phyloP scores from a whole-genome alignment of 495 filamentous ascomycete genomes.

The Neurospora cerealis region DNA sequence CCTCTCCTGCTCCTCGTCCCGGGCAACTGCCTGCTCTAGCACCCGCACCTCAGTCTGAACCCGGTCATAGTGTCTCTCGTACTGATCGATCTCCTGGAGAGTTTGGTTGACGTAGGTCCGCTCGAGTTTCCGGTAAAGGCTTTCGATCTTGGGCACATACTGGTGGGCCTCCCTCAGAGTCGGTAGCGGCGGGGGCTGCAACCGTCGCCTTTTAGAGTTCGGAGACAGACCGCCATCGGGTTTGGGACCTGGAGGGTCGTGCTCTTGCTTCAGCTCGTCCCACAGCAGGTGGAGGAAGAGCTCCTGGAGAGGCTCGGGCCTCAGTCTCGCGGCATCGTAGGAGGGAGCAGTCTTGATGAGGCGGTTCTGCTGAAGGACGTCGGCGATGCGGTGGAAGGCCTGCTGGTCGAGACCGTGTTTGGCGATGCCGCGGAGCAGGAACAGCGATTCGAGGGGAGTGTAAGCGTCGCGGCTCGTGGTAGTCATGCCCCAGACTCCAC shows the following conservation, averaged over 20 bases:
- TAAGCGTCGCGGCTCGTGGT: slow-evolving; percentile 45
- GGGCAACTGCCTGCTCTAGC: slow-evolving; percentile 37
- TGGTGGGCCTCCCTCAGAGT: slow-evolving; percentile 54
- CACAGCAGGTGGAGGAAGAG: slow-evolving; percentile 66
- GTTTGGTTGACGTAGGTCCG: slow-evolving; percentile 58
- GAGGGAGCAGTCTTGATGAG: slow-evolving; percentile 55
- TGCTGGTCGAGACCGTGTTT: slow-evolving; percentile 51
- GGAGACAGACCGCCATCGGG: slow-evolving; percentile 32
- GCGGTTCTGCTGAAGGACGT: slow-evolving; percentile 58
- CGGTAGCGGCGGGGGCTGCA: slow-evolving; percentile 51
- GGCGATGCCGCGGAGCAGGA: slow-evolving; percentile 79
- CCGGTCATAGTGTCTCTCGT: slow-evolving; percentile 57
- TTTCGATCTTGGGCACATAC: slow-evolving; percentile 55
- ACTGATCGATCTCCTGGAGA: slow-evolving; percentile 57
- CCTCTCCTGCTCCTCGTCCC: slow-evolving; percentile 1
- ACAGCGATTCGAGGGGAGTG: slow-evolving; percentile 77
- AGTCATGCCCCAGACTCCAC: slow-evolving; percentile 46
- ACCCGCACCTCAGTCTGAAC: slow-evolving; percentile 58
- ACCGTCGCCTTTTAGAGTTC: slow-evolving; percentile 63
- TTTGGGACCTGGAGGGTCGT: slow-evolving; percentile 9
- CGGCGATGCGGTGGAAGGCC: slow-evolving; percentile 64
- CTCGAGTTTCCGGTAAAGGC: slow-evolving; percentile 62
- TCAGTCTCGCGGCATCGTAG: slow-evolving; percentile 64
- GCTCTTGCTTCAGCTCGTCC: slow-evolving; percentile 51
- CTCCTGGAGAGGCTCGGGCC: slow-evolving; percentile 65